Evolutionary conservation across 495 filamentous ascomycete species (phyloP), one percentile per base, ranked within the genome.

Genomic region (Staphylotrichum tortipilum): DNA sequence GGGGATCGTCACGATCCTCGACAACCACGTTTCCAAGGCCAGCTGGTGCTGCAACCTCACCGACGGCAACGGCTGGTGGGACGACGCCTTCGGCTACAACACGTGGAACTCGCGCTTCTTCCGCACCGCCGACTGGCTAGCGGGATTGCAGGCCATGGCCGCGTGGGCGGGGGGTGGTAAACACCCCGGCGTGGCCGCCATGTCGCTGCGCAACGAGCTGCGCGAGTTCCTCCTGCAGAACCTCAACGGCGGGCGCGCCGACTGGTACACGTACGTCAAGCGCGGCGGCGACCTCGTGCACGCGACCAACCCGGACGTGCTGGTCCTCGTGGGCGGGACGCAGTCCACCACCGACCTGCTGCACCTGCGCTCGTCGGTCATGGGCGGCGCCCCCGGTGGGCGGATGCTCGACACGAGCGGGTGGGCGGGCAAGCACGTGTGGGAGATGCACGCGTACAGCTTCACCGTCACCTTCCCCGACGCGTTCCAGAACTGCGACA

Each of bases 41-140:
- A 59, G 54, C 15, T 78, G 73, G 72, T 76, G 75, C 61, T 78
- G 75, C 56, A 61, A 65, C 54, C 55, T 73, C 23, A 64, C 59
- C 14, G 74, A 78, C 51, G 73, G 74, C 26, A 78, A 78, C 53
- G 74, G 74, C 24, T 78, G 74, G 74, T 78, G 73, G 72, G 70
- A 71, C 48, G 35, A 55, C 11, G 72, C 65, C 0, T 64, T 63
- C 29, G 67, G 67, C 3, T 76, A 75, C 63, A 71, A 63, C 57
- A 21, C 40, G 8, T 52, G 56, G 36, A 75, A 72, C 61, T 68
- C 60, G 29, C 67, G 68, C 18, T 73, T 52, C 61, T 77, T 76
- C 63, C 59, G 73, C 43, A 75, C 73, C 12, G 18, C 51, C 1
- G 50, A 70, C 23, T 76, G 74, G 74, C 59, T 72, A 2, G 23